A percentile compares a stretch with the other conserved stretches of the same genome.
phyloP scores from a whole-genome alignment of 805 yeast genomes.

The Deakozyma indianensis region DNA sequence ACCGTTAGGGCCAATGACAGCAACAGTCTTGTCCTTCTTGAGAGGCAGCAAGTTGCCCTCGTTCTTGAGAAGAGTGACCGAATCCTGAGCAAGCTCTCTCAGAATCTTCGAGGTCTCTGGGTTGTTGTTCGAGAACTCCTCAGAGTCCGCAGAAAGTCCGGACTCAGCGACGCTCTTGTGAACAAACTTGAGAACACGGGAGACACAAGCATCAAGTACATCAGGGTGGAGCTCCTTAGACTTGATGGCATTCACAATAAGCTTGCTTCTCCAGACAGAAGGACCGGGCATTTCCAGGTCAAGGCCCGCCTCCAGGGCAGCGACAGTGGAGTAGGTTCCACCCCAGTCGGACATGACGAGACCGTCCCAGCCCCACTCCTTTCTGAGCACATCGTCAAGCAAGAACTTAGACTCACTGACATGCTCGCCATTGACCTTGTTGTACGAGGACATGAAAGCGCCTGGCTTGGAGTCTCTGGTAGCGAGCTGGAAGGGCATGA shows the following conservation, averaged over 20 bases:
- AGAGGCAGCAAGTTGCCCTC: slow-evolving; percentile 35
- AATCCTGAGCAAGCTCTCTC: slow-evolving; percentile 34
- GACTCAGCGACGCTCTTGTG: slow-evolving; percentile 26
- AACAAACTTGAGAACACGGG: slow-evolving; percentile 33
- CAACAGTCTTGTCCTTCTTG: slow-evolving; percentile 25
- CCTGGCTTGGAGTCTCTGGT: slow-evolving; percentile 36
- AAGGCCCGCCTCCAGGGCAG: slow-evolving; percentile 38
- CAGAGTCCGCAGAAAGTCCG: slow-evolving; percentile 29
- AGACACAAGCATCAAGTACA: slow-evolving; percentile 33
- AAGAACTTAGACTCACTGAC: slow-evolving; percentile 32
- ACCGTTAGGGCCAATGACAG: slow-evolving; percentile 50
- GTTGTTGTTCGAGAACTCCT: slow-evolving; percentile 29
- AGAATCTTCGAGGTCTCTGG: slow-evolving; percentile 31
- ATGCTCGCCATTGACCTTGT: slow-evolving; percentile 48
- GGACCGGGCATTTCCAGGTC: slow-evolving; percentile 62
- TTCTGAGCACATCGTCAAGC: slow-evolving; percentile 31
- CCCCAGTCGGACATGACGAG: slow-evolving; percentile 46
- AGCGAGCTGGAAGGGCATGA: slow-evolving; percentile 51
- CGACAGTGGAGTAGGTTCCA: slow-evolving; percentile 36
- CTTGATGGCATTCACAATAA: slow-evolving; percentile 28
- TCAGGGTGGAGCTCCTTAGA: slow-evolving; percentile 27
- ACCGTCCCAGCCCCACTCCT: slow-evolving; percentile 44
- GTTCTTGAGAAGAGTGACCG: slow-evolving; percentile 44
- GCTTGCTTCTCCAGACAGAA: slow-evolving; percentile 29
- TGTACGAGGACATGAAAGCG: slow-evolving; percentile 49